Percentiles rank a stretch among this genome's conserved stretches.
phyloP scores from a whole-genome alignment of 2,329 filamentous ascomycete species.

The Pseudocercospora fuligena region DNA sequence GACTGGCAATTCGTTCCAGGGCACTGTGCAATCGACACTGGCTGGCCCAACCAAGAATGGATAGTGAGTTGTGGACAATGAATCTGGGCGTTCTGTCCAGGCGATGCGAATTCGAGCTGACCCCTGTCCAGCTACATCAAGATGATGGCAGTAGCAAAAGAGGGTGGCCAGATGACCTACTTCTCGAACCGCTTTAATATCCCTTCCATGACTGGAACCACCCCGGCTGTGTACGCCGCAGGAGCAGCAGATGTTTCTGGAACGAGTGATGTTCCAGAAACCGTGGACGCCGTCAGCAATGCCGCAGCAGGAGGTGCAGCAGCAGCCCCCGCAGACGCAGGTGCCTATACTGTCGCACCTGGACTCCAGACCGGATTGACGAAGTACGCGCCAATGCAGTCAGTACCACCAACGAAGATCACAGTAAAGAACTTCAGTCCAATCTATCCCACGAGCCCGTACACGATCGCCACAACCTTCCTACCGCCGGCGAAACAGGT shows the following conservation, averaged over 20 bases:
- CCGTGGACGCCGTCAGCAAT: constrained; percentile 39
- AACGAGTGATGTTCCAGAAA: constrained; percentile 45
- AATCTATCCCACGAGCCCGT: constrained; percentile 61
- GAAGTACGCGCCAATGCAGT: constrained; percentile 66
- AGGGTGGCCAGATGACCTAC: constrained; percentile 61
- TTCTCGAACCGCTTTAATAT: constrained; percentile 69
- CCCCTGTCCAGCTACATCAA: constrained; percentile 57
- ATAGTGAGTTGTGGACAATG: constrained; percentile 52
- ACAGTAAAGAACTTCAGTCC: constrained; percentile 57
- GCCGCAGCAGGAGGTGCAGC: constrained; percentile 25
- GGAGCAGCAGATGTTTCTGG: constrained; percentile 44
- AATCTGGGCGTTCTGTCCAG: neutral
- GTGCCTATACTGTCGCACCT: constrained; percentile 53
- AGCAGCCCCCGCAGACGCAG: constrained; percentile 27
- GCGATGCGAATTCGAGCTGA: constrained; percentile 15
- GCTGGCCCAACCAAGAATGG: constrained; percentile 53
- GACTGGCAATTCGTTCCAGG: constrained; percentile 19
- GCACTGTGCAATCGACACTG: constrained; percentile 28
- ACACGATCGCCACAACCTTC: constrained; percentile 56
- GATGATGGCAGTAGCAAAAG: constrained; percentile 60
- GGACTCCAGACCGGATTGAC: constrained; percentile 61
- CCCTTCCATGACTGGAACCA: constrained; percentile 66
- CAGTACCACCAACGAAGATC: constrained; percentile 63
- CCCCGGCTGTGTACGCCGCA: constrained; percentile 49
- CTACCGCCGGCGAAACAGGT: constrained; percentile 51